phyloP scores from a whole-genome alignment of 345 rosid genomes.

The Passiflora organensis region DNA sequence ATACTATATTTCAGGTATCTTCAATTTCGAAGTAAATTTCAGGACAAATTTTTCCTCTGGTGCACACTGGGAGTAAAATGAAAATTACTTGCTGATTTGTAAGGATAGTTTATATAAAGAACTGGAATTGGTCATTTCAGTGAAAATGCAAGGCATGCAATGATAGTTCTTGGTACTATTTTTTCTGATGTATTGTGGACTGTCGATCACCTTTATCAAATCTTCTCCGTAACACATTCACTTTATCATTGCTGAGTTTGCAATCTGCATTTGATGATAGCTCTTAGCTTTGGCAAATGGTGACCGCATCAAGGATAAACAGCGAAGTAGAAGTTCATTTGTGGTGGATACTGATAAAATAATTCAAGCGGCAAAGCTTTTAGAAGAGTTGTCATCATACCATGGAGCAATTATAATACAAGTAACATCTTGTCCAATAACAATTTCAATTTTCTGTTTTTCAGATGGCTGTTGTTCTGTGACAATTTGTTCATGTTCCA shows the following conservation, averaged over 20 bases:
- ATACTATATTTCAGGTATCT: constrained; percentile 81
- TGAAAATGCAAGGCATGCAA: constrained; percentile 1
- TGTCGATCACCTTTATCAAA: too few species aligned
- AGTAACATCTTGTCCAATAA: constrained; percentile 25
- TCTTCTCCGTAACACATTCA: too few species aligned
- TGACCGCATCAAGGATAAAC: constrained; percentile 92
- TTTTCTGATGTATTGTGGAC: not conserved
- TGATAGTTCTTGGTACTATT: not conserved
- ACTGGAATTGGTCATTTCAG: not conserved
- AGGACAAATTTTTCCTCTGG: not conserved
- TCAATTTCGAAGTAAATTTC: constrained; percentile 6
- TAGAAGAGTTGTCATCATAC: constrained; percentile 56
- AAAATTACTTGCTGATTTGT: constrained; percentile 9
- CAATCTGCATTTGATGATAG: constrained; percentile 30
- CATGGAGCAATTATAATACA: constrained; percentile 80
- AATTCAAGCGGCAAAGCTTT: constrained; percentile 75
- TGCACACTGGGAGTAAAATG: not conserved
- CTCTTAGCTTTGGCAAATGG: constrained; percentile 95
- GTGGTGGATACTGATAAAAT: constrained; percentile 91
- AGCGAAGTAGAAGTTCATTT: constrained; percentile 82
- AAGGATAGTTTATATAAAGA: constrained; percentile 11
- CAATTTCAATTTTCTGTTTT: constrained; percentile 1
- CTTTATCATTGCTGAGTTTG: too few species aligned
- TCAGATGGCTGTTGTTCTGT: not conserved
- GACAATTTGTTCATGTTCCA: not conserved